These are phyloP conservation scores for Wickerhamomyces sp. DNA, from an alignment of 1,139 yeast genomes.

Conservation along the genomic window DNA sequence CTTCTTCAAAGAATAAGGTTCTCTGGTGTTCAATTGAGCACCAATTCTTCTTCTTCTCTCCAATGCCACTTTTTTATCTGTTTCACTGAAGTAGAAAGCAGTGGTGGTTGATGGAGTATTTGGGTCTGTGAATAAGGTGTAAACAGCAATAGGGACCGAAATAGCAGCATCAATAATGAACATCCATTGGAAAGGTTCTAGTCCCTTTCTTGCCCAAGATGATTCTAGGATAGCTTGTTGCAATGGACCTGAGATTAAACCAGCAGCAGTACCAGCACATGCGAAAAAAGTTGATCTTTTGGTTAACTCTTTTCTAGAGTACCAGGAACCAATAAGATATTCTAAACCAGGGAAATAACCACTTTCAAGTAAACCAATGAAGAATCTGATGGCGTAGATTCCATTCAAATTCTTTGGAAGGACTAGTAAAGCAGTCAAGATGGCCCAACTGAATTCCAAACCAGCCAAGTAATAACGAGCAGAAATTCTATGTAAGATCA, in stretches of 20 bases:
- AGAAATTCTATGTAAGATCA: conserved; percentile 47
- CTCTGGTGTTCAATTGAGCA: conserved; percentile 42
- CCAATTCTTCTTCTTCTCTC: conserved; percentile 38
- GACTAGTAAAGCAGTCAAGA: conserved; percentile 48
- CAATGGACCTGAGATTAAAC: conserved; percentile 42
- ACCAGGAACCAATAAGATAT: conserved; percentile 41
- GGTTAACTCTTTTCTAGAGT: conserved; percentile 40
- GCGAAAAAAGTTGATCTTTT: conserved; percentile 48
- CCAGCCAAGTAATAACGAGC: conserved; percentile 52
- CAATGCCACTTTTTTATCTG: conserved; percentile 25
- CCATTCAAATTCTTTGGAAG: conserved; percentile 39
- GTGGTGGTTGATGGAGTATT: conserved; percentile 40
- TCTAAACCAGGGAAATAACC: conserved; percentile 57
- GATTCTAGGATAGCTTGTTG: conserved; percentile 37
- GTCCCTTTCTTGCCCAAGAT: conserved; percentile 32
- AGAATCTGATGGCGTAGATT: conserved; percentile 52
- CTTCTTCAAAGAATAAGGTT: conserved; percentile 37
- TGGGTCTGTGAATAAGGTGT: conserved; percentile 39
- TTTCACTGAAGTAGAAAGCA: conserved; percentile 33
- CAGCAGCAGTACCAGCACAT: conserved; percentile 39
- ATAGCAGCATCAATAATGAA: conserved; percentile 52
- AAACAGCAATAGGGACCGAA: conserved; percentile 44
- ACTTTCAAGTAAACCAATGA: conserved; percentile 54
- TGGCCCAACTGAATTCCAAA: conserved; percentile 55
- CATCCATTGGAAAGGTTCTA: conserved; percentile 47